phyloP scores from a whole-genome alignment of 2,329 filamentous ascomycete species.

The Colletotrichum chrysophilum region DNA sequence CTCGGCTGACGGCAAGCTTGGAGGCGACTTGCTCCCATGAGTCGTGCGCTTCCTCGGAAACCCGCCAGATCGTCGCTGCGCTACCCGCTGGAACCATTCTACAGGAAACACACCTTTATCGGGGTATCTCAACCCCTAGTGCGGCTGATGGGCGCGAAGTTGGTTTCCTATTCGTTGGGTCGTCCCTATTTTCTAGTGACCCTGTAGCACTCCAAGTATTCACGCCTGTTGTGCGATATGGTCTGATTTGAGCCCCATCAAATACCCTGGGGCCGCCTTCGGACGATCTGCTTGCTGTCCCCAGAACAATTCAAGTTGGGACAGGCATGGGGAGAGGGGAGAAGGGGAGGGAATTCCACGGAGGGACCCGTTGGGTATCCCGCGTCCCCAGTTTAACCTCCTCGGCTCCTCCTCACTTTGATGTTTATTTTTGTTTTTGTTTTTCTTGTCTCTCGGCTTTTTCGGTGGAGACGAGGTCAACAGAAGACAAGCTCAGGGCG shows the following conservation, averaged over 20 bases:
- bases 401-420: neutral
- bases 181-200: neutral
- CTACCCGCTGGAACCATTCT: neutral
- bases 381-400: neutral
- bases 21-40: neutral
- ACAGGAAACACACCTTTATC: neutral
- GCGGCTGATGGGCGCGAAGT: neutral
- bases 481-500: neutral
- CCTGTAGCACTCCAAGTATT: neutral
- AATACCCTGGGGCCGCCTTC: neutral
- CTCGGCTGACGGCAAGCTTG: conserved; percentile 5
- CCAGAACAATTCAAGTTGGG: neutral
- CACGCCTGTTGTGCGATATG: neutral
- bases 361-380: neutral
- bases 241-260: neutral
- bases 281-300: neutral
- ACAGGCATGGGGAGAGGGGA: neutral
- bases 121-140: neutral
- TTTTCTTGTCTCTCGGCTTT: neutral
- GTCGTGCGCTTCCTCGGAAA: neutral
- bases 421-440: neutral
- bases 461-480: neutral
- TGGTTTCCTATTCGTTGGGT: neutral
- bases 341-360: neutral
- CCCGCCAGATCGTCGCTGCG: neutral